Conservation (phyloP, 2,329 filamentous ascomycete genomes). For the Fusarium nematophilum region DNA sequence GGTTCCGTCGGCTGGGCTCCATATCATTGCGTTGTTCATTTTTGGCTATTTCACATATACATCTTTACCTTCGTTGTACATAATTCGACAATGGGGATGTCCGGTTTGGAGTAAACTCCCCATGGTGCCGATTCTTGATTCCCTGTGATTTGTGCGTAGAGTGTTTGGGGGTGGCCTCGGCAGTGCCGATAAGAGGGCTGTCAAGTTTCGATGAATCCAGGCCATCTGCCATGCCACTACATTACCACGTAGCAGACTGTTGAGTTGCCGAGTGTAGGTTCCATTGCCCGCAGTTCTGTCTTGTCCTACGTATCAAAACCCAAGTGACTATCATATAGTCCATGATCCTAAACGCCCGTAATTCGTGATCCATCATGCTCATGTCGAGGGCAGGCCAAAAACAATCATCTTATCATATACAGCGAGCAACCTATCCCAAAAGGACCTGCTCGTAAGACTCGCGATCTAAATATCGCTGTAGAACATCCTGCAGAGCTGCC, state of each 20-base stretch:
- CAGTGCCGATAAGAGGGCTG: too few relatives aligned
- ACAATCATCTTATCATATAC: constrained; percentile 14
- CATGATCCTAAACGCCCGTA: constrained; percentile 13
- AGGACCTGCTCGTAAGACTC: constrained; percentile 61
- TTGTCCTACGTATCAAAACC: neutral
- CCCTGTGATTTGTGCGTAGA: neutral
- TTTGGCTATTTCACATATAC: constrained; percentile 21
- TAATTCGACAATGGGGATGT: constrained; percentile 30
- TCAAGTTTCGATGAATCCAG: too few relatives aligned
- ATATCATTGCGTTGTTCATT: constrained; percentile 27
- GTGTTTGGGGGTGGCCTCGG: too few relatives aligned
- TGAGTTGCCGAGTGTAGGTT: too few relatives aligned
- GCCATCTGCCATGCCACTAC: neutral
- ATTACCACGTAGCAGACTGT: too few relatives aligned
- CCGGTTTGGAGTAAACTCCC: constrained; percentile 29
- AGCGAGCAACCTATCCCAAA: constrained; percentile 48
- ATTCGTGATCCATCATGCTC: constrained; percentile 7
- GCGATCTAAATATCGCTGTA: constrained; percentile 58
- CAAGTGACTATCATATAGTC: neutral
- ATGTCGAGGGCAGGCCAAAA: constrained; percentile 7
- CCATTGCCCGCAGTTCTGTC: too few relatives aligned
- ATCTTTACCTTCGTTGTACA: constrained; percentile 35
- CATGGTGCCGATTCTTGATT: too few relatives aligned
- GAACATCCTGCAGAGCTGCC: constrained; percentile 61
- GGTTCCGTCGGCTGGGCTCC: constrained; percentile 13